Evolutionary conservation across 2,329 filamentous ascomycete species (phyloP).

Genomic region (Aspergillus proliferans): DNA sequence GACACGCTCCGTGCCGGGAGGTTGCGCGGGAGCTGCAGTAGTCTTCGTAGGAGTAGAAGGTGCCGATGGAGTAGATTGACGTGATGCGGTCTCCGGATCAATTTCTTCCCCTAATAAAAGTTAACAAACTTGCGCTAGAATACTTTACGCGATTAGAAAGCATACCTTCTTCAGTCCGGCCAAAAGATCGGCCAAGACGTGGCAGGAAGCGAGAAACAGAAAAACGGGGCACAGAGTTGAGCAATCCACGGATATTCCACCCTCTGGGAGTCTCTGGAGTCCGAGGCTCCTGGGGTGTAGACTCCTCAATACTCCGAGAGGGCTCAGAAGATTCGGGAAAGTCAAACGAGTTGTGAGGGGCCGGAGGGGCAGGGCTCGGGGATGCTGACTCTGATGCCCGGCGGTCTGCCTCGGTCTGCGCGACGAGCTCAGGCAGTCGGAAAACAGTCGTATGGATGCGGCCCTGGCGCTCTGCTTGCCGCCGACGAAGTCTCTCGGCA

Average conservation of each 20-base stretch:
- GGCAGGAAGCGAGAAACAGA: constrained; percentile 22
- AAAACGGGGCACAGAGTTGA: constrained; percentile 26
- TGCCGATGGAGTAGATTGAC: background rate
- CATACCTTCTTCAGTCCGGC: constrained; percentile 12
- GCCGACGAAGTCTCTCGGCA: constrained; percentile 24
- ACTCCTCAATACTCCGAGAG: background rate
- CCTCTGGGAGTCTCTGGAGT: constrained; percentile 20
- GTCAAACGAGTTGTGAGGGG: constrained; percentile 6
- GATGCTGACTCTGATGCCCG: constrained; percentile 6
- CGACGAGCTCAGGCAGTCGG: constrained; percentile 26
- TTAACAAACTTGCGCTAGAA: background rate
- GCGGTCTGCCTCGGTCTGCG: constrained; percentile 25
- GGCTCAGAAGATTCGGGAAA: constrained; percentile 1
- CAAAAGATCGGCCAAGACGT: constrained; percentile 12
- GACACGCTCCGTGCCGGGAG: too few species aligned
- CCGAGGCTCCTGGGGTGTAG: constrained; percentile 6
- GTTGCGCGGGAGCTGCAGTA: too few species aligned
- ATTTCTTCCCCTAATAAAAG: background rate
- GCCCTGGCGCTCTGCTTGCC: constrained; percentile 23
- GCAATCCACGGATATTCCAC: constrained; percentile 24
- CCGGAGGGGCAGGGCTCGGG: constrained; percentile 5
- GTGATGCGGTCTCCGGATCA: background rate
- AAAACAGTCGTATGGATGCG: constrained; percentile 29
- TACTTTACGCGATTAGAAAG: background rate
- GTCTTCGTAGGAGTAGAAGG: too few species aligned